Percentiles rank a stretch among this genome's conserved stretches.
phyloP scores from a whole-genome alignment of 306 rosid species.

The Albizia julibrissin region DNA sequence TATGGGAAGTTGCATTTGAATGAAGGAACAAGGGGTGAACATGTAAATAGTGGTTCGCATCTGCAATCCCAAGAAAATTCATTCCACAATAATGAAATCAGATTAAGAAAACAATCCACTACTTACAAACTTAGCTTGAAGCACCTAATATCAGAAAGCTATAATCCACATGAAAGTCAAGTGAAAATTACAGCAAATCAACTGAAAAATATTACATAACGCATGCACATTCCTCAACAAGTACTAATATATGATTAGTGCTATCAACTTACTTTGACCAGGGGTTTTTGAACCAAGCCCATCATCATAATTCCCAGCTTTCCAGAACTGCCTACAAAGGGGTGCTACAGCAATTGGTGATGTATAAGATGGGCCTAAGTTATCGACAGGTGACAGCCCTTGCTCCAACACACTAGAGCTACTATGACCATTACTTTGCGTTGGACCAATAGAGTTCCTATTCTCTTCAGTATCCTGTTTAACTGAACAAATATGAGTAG shows the following conservation, averaged over 20 bases:
- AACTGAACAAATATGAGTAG: constrained; percentile 23
- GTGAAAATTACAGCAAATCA: not conserved
- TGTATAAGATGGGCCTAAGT: constrained; percentile 55
- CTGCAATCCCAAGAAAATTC: constrained; percentile 46
- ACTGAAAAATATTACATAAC: not conserved
- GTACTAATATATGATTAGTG: constrained; percentile 10
- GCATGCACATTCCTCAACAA: constrained; percentile 19
- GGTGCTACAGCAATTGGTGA: constrained; percentile 66
- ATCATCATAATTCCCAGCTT: constrained; percentile 79
- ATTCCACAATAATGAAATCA: constrained; percentile 15
- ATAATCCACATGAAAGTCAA: not conserved
- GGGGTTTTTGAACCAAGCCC: constrained; percentile 51
- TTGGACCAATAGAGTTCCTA: constrained; percentile 53
- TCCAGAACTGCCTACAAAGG: constrained; percentile 83
- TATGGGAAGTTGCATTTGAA: constrained; percentile 97
- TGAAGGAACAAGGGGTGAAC: constrained; percentile 92
- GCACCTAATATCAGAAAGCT: constrained; percentile 22
- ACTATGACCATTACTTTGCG: constrained; percentile 63
- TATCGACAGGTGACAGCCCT: constrained; percentile 62
- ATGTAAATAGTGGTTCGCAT: constrained; percentile 64
- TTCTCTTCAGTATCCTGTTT: constrained; percentile 55
- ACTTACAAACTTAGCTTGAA: constrained; percentile 12
- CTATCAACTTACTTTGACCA: constrained; percentile 60
- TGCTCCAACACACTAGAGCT: constrained; percentile 72
- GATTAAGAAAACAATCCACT: constrained; percentile 14